Evolutionary conservation across 805 yeast genomes (phyloP), one percentile per base, ranked within the genome.

Genomic region (Barnettozyma populi): DNA sequence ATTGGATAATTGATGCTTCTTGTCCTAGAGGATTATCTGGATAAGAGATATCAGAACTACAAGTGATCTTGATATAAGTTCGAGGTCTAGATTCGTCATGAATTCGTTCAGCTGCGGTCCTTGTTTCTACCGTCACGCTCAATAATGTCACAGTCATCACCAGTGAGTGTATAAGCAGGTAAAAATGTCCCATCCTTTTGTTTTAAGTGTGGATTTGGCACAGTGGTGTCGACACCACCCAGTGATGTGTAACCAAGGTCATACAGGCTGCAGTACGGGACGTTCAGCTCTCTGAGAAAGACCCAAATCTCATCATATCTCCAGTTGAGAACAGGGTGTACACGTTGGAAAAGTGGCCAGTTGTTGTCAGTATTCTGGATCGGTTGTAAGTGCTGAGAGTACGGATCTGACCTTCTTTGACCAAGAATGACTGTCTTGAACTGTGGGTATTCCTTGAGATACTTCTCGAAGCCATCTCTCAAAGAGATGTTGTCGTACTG

Each of bases 261-360:
- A 59, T 94, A 94, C 47, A 94, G 67, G 2, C 61, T 57, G 62
- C 98, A 92, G 62, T 92, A 90, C 3, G 74, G 74, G 37, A 84
- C 73, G n/a, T 73, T 61, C 19, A 79, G 69, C 20, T 68, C 75
- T 19, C 80, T 66, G 43, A 92, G 65, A 60, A 92, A 90, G 54
- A 79, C 79, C 99, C 99, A 94, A 2, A 94, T 74, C 48, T 90
- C 87, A 19, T 76, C 75, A 55, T 87, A 85, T 36, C 77, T 78
- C 98, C 98, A 94, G 47, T 86, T 86, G 38, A 94, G 71, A 7
- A 94, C 80, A 0, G 99, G 98, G 59, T 90, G 95, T 5, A 90
- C 71, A 43, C 99, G 68, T 52, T 83, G 66, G 61, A 94, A 92
- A 24, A 73, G 68, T 5, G 99, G 99, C 98, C 98, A 94, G 49